These are phyloP conservation scores for Linaria vulgaris DNA, from an alignment of 257 asterid species.

Conservation along the genomic window DNA sequence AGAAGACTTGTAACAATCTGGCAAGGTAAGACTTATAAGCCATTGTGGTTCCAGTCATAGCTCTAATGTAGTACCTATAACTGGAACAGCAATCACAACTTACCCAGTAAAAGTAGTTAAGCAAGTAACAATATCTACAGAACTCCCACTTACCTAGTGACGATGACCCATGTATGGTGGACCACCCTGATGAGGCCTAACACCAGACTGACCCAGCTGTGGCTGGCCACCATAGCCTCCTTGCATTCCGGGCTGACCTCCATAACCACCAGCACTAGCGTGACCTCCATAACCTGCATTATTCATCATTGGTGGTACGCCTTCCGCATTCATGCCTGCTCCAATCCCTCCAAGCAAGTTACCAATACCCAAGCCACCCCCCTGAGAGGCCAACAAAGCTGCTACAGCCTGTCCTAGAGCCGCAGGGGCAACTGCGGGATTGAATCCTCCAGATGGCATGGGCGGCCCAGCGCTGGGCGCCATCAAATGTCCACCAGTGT, in stretches of 20 bases:
- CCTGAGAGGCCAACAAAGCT: constrained; percentile 77
- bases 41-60: no score
- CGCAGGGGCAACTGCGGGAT: constrained; percentile 69
- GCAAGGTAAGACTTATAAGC: no score
- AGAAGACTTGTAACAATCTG: no score
- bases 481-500: constrained; percentile 85
- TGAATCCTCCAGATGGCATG: constrained; percentile 58
- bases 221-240: constrained; percentile 61
- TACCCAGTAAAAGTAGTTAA: no score
- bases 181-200: constrained; percentile 89
- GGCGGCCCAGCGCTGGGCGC: constrained; percentile 76
- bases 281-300: constrained; percentile 75
- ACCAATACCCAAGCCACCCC: constrained; percentile 81
- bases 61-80: no score
- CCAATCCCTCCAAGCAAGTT: constrained; percentile 89
- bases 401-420: constrained; percentile 95
- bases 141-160: constrained; percentile 54
- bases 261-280: constrained; percentile 61
- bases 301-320: constrained; percentile 62
- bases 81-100: no score
- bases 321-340: constrained; percentile 63
- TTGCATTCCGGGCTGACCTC: constrained; percentile 74
- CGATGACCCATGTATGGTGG: constrained; percentile 88
- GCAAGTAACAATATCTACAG: no score
- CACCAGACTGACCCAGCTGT: constrained; percentile 81